Percentiles rank a stretch among this genome's conserved stretches.
phyloP scores from a whole-genome alignment of 306 rosid species.

The Rosa chinensis region DNA sequence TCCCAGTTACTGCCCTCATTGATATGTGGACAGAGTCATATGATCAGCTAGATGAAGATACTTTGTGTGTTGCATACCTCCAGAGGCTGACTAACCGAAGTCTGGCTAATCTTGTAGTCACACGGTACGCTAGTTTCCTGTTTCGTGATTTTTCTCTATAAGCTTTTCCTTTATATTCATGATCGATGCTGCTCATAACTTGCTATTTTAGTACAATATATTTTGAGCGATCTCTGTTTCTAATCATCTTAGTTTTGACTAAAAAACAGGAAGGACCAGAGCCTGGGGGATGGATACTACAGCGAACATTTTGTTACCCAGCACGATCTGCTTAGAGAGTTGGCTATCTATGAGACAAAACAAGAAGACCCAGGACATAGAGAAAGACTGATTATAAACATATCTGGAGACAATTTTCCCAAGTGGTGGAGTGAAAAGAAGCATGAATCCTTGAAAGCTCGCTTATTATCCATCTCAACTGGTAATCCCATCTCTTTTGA shows the following conservation, averaged over 20 bases:
- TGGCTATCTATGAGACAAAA: constrained; percentile 47
- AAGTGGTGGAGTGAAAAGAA: constrained; percentile 48
- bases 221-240: background rate
- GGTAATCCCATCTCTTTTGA: constrained; percentile 31
- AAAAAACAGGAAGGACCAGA: constrained; percentile 39
- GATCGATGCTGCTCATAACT: background rate
- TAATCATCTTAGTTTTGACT: constrained; percentile 2
- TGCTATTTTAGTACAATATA: background rate
- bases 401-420: constrained; percentile 41
- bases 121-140: constrained; percentile 41
- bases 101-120: constrained; percentile 38
- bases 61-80: constrained; percentile 37
- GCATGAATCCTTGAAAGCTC: constrained; percentile 36
- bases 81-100: constrained; percentile 24
- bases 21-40: constrained; percentile 56
- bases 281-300: constrained; percentile 39
- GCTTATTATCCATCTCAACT: constrained; percentile 54
- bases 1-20: constrained; percentile 49
- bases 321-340: constrained; percentile 62
- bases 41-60: constrained; percentile 34
- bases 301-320: constrained; percentile 54
- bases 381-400: constrained; percentile 49
- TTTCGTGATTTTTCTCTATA: constrained; percentile 8
- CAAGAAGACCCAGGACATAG: constrained; percentile 29
- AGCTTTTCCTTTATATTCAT: constrained; percentile 24